A percentile compares a stretch with the other conserved stretches of the same genome.
These are phyloP conservation scores for Cladorrhinum samala DNA, from an alignment of 495 filamentous ascomycete species.

Conservation along the genomic window DNA sequence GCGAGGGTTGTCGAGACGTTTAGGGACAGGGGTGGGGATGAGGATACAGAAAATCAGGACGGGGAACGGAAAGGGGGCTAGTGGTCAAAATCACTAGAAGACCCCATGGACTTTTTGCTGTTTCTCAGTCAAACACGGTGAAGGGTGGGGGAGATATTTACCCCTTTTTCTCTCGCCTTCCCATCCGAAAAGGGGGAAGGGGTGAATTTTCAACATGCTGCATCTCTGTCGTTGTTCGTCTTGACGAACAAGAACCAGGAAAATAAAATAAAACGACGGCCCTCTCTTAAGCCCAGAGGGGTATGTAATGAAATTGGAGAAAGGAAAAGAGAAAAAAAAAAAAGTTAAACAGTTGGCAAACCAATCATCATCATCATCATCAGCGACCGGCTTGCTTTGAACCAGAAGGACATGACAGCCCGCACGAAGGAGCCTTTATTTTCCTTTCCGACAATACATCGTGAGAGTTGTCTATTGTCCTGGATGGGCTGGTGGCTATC, in stretches of 20 bases:
- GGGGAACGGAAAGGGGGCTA: neutral
- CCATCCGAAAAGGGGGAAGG: neutral
- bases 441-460: no score
- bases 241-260: no score
- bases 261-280: no score
- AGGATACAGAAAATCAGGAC: neutral
- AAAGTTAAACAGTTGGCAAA: neutral
- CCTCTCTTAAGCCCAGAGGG: no score
- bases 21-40: neutral
- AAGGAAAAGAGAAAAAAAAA: neutral
- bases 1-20: neutral
- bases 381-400: neutral
- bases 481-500: no score
- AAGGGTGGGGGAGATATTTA: neutral
- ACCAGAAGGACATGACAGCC: neutral
- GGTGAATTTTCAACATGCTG: neutral
- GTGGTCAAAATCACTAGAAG: neutral
- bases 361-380: neutral
- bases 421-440: no score
- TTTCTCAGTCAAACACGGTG: constrained; percentile 15
- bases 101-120: constrained; percentile 18
- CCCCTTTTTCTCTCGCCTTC: no score
- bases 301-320: neutral
- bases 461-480: no score
- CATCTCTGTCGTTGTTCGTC: neutral